Percentiles rank a stretch among this genome's conserved stretches.
phyloP scores from a whole-genome alignment of 148 eudicot genomes.

The Cornus controversa region DNA sequence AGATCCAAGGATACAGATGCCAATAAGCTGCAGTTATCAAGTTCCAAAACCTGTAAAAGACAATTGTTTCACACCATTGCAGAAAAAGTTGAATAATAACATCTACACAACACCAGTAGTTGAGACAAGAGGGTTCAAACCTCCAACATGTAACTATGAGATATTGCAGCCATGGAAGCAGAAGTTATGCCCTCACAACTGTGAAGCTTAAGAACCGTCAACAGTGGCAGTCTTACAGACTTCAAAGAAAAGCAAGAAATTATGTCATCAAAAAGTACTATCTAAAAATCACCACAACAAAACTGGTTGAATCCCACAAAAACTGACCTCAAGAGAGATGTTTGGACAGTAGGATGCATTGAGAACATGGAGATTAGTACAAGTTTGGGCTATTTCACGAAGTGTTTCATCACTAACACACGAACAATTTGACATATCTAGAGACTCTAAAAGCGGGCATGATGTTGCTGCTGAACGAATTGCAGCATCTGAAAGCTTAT shows the following conservation, averaged over 20 bases:
- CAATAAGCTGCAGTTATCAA: constrained; percentile 83
- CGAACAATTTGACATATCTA: constrained; percentile 94
- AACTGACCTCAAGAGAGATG: constrained; percentile 80
- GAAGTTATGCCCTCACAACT: constrained; percentile 98
- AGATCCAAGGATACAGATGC: constrained; percentile 84
- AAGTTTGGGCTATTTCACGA: constrained; percentile 66
- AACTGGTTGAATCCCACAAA: constrained; percentile 1
- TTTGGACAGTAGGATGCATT: constrained; percentile 97
- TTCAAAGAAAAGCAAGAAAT: constrained; percentile 22
- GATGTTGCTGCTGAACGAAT: constrained; percentile 84
- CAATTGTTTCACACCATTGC: neutral
- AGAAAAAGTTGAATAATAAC: neutral
- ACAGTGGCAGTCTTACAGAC: constrained; percentile 77
- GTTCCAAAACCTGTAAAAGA: constrained; percentile 71
- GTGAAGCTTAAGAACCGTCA: constrained; percentile 88
- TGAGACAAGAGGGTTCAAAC: constrained; percentile 30
- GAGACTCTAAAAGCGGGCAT: constrained; percentile 80
- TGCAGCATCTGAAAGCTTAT: constrained; percentile 95
- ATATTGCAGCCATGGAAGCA: constrained; percentile 88
- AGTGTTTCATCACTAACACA: constrained; percentile 94
- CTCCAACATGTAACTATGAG: constrained; percentile 74
- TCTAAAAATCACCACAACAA: neutral
- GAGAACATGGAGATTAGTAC: constrained; percentile 68
- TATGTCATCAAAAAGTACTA: constrained; percentile 12
- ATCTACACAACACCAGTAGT: neutral